phyloP scores from a whole-genome alignment of 73 alveolate species.

The Durusdinium trenchii region DNA sequence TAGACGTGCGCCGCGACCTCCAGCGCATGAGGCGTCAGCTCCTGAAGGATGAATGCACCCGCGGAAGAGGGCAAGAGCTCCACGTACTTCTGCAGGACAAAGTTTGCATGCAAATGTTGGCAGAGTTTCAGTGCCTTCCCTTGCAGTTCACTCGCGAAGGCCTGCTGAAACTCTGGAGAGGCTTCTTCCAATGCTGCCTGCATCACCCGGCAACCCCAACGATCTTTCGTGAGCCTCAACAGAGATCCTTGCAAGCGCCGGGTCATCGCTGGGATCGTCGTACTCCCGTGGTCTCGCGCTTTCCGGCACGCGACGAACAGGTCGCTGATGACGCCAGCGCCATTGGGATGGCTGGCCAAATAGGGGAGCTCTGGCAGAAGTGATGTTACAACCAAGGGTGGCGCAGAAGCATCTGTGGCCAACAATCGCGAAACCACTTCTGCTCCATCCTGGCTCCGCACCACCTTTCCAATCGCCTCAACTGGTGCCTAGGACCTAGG shows the following conservation, averaged over 20 bases:
- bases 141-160: conserved; percentile 52
- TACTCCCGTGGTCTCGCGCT: background rate
- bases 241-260: conserved; percentile 65
- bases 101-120: conserved; percentile 87
- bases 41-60: conserved; percentile 34
- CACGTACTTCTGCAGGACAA: conserved; percentile 78
- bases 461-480: conserved; percentile 80
- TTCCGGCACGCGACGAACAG: conserved; percentile 51
- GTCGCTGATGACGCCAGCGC: conserved; percentile 87
- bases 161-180: conserved; percentile 63
- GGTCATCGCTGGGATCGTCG: conserved; percentile 24
- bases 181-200: conserved; percentile 86
- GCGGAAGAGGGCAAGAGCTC: conserved; percentile 64
- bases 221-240: conserved; percentile 83
- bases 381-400: conserved; percentile 46
- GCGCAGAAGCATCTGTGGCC: conserved; percentile 25
- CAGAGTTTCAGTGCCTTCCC: conserved; percentile 65
- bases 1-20: conserved; percentile 85
- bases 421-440: conserved; percentile 45
- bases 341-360: conserved; percentile 83
- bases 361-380: conserved; percentile 74
- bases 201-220: conserved; percentile 86
- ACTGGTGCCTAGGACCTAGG: background rate
- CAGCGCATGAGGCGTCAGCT: conserved; percentile 47
- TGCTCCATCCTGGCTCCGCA: conserved; percentile 75